Evolutionary conservation across 257 asterid genomes (phyloP), one percentile per base, ranked within the genome.

Genomic region (Salvia splendens): DNA sequence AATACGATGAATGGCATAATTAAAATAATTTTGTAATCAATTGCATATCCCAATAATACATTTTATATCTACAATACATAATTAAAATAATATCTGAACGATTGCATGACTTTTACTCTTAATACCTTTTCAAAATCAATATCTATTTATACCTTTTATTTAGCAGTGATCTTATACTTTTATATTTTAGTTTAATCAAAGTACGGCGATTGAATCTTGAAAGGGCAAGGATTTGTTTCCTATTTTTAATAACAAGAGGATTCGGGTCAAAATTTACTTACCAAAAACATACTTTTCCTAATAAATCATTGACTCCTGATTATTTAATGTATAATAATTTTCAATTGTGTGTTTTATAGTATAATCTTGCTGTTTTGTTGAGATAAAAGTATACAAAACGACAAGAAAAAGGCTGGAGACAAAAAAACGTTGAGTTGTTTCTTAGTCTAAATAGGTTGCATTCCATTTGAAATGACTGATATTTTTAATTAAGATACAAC

Each of bases 241-340:
- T n/a, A 30, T 45, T n/a, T 5, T 2, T 11, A 5, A 48, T 49
- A 14, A 5, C 9, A 35, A 16, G 41, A 50, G 50, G 57, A 56
- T 10, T 46, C 24, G 28, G 28, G 56, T 69, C 73, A 16, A 69
- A 58, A 14, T 58, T 58, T 35, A 17, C 60, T 47, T 33, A 51
- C 58, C 64, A n/a, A 28, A 35, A 55, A 3, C 7, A 8, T 5
- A n/a, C 46, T 32, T 67, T 33, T 46, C 10, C 46, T 30, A 48
- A 12, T n/a, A 64, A 46, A 35, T 8, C 16, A 15, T n/a, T 8
- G 7, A 12, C 45, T 62, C 42, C 24, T 62, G 45, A 28, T 62
- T 62, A 35, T 62, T 42, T 14, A 3, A 33, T 17, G 20, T 17
- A 12, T 43, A 24, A 43, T 46, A 35, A 45, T 45, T 43, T 24